Evolutionary conservation across 495 filamentous ascomycete species (phyloP).

Genomic region (Penicillium tannophilum): DNA sequence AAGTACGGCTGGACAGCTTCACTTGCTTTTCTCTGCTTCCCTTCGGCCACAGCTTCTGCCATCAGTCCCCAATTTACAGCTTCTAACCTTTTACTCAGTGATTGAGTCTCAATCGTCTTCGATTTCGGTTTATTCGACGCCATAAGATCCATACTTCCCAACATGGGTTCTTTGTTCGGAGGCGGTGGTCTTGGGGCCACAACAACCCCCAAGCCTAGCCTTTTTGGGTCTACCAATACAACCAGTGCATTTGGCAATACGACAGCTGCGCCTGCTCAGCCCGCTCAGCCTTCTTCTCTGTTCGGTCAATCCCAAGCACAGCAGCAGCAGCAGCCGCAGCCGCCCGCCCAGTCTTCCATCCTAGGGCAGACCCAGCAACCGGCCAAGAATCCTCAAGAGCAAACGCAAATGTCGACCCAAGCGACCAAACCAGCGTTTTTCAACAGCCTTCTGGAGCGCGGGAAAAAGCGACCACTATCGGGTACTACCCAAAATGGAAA

Average conservation of each 20-base stretch:
- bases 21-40: background rate
- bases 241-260: constrained; percentile 31
- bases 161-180: constrained; percentile 40
- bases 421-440: constrained; percentile 71
- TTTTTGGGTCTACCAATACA: constrained; percentile 34
- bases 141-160: constrained; percentile 23
- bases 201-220: constrained; percentile 29
- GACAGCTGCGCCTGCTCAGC: constrained; percentile 29
- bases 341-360: constrained; percentile 30
- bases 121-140: constrained; percentile 3
- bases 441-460: constrained; percentile 81
- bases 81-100: background rate
- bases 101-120: background rate
- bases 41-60: background rate
- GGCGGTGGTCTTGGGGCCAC: constrained; percentile 34
- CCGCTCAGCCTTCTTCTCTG: constrained; percentile 27
- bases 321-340: constrained; percentile 25
- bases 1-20: background rate
- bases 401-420: constrained; percentile 29
- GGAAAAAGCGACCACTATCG: constrained; percentile 53
- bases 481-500: constrained; percentile 37
- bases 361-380: constrained; percentile 36
- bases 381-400: constrained; percentile 18
- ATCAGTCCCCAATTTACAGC: background rate
- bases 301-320: constrained; percentile 39